Base-by-base conservation (phyloP, 106 monocot species). In the Dactylorhiza incarnata region DNA sequence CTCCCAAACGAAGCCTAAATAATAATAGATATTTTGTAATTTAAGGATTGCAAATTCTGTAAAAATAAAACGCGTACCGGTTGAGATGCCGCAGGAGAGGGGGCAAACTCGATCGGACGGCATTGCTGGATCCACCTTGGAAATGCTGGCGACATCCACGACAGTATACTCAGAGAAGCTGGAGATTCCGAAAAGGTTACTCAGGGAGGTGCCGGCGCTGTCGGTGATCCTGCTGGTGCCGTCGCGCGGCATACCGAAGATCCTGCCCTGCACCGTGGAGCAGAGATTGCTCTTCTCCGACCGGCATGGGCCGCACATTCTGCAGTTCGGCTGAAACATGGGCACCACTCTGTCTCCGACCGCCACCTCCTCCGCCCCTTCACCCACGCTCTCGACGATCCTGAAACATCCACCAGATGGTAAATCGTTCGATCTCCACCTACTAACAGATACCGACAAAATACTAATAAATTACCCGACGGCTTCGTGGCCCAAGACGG, bases 151-250 rank as follows among this genome's bases (percentile, higher is more conserved):
- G 13, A 83, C 88, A 74, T 95, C 92, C 9, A 95, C 92, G 20
- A 95, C 95, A 7, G 95, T 90, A 86, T 95, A 95, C 79, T 95
- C 86, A 22, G 50, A 29, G 79, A 95, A 95, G 83, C 95, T 95
- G 44, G 95, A 92, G 4, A 95, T 90, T 20, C 46, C 69, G 44
- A 88, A 71, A 74, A 87, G 88, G 71, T 87, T 82, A 77, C 81
- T 77, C 2, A 92, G 14, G 16, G 71, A 53, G 49, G 54, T 67
- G 6, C 92, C 92, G 0, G 29, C 26, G 4, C 71, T 49, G 71
- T 82, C 85, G 20, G 75, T 84, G 84, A 90, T 87, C 44, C 85
- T 45, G 55, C 65, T 71, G 61, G 69, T 72, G 19, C 52, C 71
- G 48, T 88, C 86, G 20, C 88, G 81, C 23, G 83, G 88, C 85